Evolutionary conservation across 1,139 yeast species (phyloP).

Genomic region (Candida mesenterica): DNA sequence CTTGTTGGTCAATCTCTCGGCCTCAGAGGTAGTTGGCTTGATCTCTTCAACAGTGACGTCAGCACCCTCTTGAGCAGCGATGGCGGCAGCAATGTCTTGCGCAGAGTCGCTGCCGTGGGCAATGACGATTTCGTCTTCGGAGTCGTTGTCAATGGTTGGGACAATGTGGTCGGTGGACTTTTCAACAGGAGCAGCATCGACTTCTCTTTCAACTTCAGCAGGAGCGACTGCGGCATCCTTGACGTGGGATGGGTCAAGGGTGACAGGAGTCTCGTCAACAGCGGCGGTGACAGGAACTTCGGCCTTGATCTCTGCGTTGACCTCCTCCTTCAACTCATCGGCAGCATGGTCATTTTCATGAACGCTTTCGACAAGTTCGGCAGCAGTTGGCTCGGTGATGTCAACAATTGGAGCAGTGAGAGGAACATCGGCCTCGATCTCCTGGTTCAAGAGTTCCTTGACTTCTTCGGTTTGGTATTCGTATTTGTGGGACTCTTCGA

Average conservation of each 20-base stretch:
- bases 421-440: conserved; percentile 9
- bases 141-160: conserved; percentile 11
- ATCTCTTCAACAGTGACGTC: conserved; percentile 45
- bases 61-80: conserved; percentile 37
- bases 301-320: conserved; percentile 10
- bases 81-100: conserved; percentile 33
- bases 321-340: conserved; percentile 6
- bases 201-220: conserved; percentile 4
- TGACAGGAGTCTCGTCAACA: conserved; percentile 10
- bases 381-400: conserved; percentile 9
- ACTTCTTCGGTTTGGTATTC: conserved; percentile 8
- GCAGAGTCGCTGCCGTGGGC: conserved; percentile 34
- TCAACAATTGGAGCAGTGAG: conserved; percentile 8
- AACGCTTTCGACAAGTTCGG: conserved; percentile 4
- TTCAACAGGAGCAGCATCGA: conserved; percentile 6
- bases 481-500: conserved; percentile 8
- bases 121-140: conserved; percentile 26
- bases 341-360: conserved; percentile 9
- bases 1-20: conserved; percentile 32
- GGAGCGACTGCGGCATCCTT: conserved; percentile 6
- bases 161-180: conserved; percentile 8
- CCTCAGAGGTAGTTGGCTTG: conserved; percentile 41
- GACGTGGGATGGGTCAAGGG: conserved; percentile 6
- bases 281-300: conserved; percentile 11
- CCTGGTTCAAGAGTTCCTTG: too few species aligned